phyloP scores from a whole-genome alignment of 306 rosid species.

The Gynostemma pentaphyllum region DNA sequence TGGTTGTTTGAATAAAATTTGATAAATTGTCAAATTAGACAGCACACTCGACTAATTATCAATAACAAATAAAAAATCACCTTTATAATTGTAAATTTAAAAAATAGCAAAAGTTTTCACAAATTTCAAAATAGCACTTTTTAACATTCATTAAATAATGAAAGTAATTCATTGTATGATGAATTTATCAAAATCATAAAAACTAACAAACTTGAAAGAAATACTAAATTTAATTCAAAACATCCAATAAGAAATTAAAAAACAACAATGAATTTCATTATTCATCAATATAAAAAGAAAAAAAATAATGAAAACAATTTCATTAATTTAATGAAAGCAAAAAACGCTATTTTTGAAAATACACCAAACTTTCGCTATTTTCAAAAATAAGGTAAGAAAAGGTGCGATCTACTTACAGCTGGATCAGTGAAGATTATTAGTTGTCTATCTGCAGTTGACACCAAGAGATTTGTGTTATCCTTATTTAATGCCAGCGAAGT shows the following conservation, averaged over 20 bases:
- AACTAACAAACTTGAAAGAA: no score
- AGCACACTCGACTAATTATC: neutral
- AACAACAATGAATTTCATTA: no score
- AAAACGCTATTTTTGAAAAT: no score
- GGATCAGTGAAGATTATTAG: conserved; percentile 88
- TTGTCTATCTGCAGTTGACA: conserved; percentile 73
- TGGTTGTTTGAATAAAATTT: neutral
- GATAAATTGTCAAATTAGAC: neutral
- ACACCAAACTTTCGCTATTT: no score
- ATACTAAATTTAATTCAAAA: no score
- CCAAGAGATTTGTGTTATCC: conserved; percentile 84
- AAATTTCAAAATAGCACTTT: neutral
- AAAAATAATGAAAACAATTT: no score
- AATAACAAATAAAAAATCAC: neutral
- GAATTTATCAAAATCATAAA: no score
- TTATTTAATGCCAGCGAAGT: conserved; percentile 77
- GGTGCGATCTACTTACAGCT: conserved; percentile 56
- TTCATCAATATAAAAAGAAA: no score
- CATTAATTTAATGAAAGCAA: no score
- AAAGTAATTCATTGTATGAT: no score
- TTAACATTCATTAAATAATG: neutral
- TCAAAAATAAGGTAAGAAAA: no score
- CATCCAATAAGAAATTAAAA: no score
- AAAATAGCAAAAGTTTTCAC: neutral
- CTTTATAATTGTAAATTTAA: neutral